Conservation (phyloP, 2,329 filamentous ascomycete species). For the Epichloe elymi region DNA sequence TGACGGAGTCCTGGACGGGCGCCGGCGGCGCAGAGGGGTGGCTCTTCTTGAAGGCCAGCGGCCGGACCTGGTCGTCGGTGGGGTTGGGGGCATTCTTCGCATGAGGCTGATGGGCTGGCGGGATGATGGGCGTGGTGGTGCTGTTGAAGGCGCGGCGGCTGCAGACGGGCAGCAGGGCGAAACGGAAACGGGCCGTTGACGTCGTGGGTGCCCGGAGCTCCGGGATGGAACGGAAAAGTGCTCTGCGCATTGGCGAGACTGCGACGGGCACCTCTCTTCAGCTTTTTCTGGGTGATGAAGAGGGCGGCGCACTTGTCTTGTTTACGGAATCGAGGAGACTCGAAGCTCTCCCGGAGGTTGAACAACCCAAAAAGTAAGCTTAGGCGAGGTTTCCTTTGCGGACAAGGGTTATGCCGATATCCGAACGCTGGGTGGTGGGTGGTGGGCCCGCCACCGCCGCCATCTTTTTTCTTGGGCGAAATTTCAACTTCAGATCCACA, state of each 20-base stretch:
- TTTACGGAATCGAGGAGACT: background rate
- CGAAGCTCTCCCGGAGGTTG: too few species aligned
- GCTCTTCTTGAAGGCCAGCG: slow-evolving; percentile 27
- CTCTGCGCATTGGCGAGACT: slow-evolving; percentile 39
- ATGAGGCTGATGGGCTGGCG: slow-evolving; percentile 22
- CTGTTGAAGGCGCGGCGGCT: slow-evolving; percentile 30
- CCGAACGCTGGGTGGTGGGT: too few species aligned
- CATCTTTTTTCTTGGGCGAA: slow-evolving; percentile 3
- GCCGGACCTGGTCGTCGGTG: slow-evolving; percentile 18
- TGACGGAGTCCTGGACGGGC: slow-evolving; percentile 41
- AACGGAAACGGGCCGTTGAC: slow-evolving; percentile 9
- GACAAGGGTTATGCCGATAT: too few species aligned
- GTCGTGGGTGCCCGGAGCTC: slow-evolving; percentile 38
- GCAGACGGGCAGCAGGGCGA: slow-evolving; percentile 15
- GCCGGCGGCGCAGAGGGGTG: slow-evolving; percentile 19
- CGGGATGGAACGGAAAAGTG: slow-evolving; percentile 49
- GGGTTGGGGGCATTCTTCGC: slow-evolving; percentile 26
- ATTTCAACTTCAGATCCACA: slow-evolving; percentile 5
- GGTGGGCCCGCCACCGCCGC: background rate
- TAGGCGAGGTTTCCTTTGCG: too few species aligned
- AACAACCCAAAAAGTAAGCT: too few species aligned
- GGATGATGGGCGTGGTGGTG: slow-evolving; percentile 33
- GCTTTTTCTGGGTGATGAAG: background rate
- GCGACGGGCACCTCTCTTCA: slow-evolving; percentile 1
- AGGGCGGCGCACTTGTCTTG: slow-evolving; percentile 1